Evolutionary conservation across 2,329 filamentous ascomycete species (phyloP).

Genomic region (Cladosporium sp.): DNA sequence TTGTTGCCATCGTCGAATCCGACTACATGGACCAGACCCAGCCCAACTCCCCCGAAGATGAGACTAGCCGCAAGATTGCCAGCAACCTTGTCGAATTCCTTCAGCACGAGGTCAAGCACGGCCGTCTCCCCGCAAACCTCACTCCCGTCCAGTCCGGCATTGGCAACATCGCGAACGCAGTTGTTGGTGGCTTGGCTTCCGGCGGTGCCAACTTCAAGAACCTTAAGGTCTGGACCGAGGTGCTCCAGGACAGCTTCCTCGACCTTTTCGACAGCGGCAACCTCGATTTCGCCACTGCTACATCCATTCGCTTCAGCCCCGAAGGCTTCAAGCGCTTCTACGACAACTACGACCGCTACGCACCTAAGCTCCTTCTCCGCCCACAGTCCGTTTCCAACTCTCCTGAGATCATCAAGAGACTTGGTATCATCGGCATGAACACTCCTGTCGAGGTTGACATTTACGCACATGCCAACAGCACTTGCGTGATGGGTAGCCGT

Average conservation of each 20-base stretch:
- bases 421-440: constrained; percentile 93
- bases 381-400: constrained; percentile 88
- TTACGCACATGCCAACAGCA: constrained; percentile 89
- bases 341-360: constrained; percentile 76
- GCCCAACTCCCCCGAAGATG: constrained; percentile 76
- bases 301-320: constrained; percentile 85
- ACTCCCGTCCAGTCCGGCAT: constrained; percentile 85
- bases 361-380: constrained; percentile 79
- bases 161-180: constrained; percentile 90
- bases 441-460: constrained; percentile 93
- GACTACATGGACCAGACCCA: constrained; percentile 77
- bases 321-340: constrained; percentile 92
- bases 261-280: constrained; percentile 88
- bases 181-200: constrained; percentile 77
- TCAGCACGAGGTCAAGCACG: constrained; percentile 78
- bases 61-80: constrained; percentile 70
- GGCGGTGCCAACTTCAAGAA: constrained; percentile 76
- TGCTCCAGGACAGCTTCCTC: constrained; percentile 88
- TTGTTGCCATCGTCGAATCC: constrained; percentile 80
- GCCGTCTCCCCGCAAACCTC: constrained; percentile 73
- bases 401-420: constrained; percentile 82
- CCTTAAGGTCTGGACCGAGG: constrained; percentile 90
- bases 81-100: constrained; percentile 79
- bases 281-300: constrained; percentile 86
- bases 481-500: constrained; percentile 82